Conservation (phyloP, 2,329 filamentous ascomycete genomes). For the Chlorencoelia australis region DNA sequence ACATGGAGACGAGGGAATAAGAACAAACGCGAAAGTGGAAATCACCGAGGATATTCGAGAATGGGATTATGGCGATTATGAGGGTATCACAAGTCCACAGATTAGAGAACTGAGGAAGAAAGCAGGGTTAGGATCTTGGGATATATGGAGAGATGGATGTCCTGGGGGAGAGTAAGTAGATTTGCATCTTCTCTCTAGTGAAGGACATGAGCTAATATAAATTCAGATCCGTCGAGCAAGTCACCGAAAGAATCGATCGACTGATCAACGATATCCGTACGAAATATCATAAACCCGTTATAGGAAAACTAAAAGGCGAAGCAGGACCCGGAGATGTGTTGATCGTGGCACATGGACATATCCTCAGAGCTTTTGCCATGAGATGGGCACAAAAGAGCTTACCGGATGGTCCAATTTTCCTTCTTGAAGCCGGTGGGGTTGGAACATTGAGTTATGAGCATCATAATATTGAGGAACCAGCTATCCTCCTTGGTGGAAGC, state of each 20-base stretch:
- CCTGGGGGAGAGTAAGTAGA: slow-evolving; percentile 68
- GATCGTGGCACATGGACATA: slow-evolving; percentile 84
- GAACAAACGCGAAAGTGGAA: slow-evolving; percentile 51
- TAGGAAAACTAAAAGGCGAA: slow-evolving; percentile 41
- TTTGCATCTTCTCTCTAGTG: background rate
- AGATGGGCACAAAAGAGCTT: slow-evolving; percentile 70
- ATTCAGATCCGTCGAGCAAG: slow-evolving; percentile 42
- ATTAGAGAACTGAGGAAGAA: slow-evolving; percentile 50
- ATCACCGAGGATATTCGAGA: slow-evolving; percentile 59
- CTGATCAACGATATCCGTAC: slow-evolving; percentile 66
- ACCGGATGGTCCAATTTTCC: slow-evolving; percentile 60
- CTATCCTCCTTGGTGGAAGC: slow-evolving; percentile 65
- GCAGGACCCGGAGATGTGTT: slow-evolving; percentile 47
- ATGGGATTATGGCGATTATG: slow-evolving; percentile 79
- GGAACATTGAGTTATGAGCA: slow-evolving; percentile 79
- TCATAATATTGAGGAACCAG: slow-evolving; percentile 66
- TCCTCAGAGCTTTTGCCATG: slow-evolving; percentile 78
- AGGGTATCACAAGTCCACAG: slow-evolving; percentile 64
- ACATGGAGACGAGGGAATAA: slow-evolving; percentile 29
- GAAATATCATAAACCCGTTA: slow-evolving; percentile 47
- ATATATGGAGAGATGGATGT: slow-evolving; percentile 87
- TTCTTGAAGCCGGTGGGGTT: slow-evolving; percentile 83
- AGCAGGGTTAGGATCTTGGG: slow-evolving; percentile 44
- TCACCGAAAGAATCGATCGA: slow-evolving; percentile 61
- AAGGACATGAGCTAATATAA: background rate